Base-by-base conservation (phyloP, 78 protist species). In the slime mould (Dictyostelium discoideum) region DNA sequence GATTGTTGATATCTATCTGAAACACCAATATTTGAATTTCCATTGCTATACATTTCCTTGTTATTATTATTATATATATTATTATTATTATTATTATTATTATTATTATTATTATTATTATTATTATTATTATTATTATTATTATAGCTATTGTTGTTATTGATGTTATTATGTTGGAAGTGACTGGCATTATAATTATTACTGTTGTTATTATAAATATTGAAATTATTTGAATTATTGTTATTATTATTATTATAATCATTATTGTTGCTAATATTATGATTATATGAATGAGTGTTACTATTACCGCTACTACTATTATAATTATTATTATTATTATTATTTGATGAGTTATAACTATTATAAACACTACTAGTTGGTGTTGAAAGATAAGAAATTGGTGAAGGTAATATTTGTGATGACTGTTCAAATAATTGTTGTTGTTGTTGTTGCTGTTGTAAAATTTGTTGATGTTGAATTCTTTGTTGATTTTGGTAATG, bases 401-500 rank as follows among this genome's bases (percentile, higher is more conserved):
- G 32, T 24, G 85, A 44, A 44, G 39, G 37, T n/a, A 44, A 32
- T n/a, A 82, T n/a, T 82, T 60, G 77, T 26, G 77, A 84, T 60
- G 77, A 14, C 22, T 37, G 74, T 32, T 32, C 87, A 79, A 24
- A 44, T 65, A 65, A 24, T 8, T n/a, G 87, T 42, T 48, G 57
- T 22, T 50, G 86, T 8, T n/a, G 86, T 16, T 42, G 86, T 54
- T 42, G 57, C 14, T n/a, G 86, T 29, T 39, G 57, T 42, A 81
- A 22, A 48, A 81, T 44, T 81, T 20, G 57, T 81, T 37, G 40
- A n/a, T 65, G 74, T 65, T 65, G 74, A 24, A 65, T 24, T 54
- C 24, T 81, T 54, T 14, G 86, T 50, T 81, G 86, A 26, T 81
- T 48, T 81, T 81, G 74, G 20, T 65, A 65, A 8, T 24, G 29